Percentiles rank a stretch among this genome's conserved stretches.
Conservation (phyloP, 2,329 filamentous ascomycete species). For the Endoconidiophora polonica region DNA sequence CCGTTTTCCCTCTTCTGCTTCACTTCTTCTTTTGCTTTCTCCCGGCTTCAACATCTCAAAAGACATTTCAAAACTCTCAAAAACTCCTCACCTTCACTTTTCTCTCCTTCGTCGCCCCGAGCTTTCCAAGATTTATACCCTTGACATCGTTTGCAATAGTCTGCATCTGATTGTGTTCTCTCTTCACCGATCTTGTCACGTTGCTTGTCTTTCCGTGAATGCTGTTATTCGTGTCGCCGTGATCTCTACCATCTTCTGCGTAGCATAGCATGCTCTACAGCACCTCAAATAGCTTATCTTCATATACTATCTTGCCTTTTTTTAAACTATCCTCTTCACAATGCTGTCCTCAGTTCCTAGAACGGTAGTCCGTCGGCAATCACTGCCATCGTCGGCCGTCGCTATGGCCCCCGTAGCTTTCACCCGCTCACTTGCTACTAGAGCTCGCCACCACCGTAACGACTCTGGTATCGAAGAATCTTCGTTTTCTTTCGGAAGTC, state of each 20-base stretch:
- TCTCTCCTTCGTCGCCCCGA: neutral
- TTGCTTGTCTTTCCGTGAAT: neutral
- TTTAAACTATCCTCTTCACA: neutral
- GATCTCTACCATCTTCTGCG: neutral
- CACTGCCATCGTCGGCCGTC: slow-evolving; percentile 10
- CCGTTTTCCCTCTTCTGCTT: neutral
- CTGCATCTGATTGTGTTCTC: neutral
- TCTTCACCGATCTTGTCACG: neutral
- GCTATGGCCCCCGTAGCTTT: slow-evolving; percentile 7
- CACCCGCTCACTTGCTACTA: slow-evolving; percentile 9
- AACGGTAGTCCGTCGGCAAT: slow-evolving; percentile 11
- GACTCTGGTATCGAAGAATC: slow-evolving; percentile 2
- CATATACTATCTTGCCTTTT: neutral
- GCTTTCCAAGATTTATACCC: neutral
- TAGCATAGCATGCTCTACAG: neutral
- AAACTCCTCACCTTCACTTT: neutral
- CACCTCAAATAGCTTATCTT: too few species aligned
- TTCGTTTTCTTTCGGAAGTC: slow-evolving; percentile 3
- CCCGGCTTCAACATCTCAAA: too few species aligned
- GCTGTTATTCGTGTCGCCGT: neutral
- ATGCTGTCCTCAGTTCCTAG: slow-evolving; percentile 11
- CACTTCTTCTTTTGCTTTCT: neutral
- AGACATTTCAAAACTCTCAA: neutral
- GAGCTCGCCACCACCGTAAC: slow-evolving; percentile 10
- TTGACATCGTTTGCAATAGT: neutral